These are phyloP conservation scores for Backusella mclennaniae DNA, from an alignment of 192 early-diverging fungal genomes.

Conservation along the genomic window DNA sequence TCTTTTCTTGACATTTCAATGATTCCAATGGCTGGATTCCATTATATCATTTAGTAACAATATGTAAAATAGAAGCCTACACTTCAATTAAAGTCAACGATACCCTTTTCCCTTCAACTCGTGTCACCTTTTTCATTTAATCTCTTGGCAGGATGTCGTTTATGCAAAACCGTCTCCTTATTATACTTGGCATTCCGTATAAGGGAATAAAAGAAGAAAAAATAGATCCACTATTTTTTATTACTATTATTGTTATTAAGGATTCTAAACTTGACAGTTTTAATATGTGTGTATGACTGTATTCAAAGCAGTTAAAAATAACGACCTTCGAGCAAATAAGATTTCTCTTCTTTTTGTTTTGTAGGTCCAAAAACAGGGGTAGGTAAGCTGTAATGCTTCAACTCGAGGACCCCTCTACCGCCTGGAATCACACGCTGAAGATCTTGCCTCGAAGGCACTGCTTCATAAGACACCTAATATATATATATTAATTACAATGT, in stretches of 20 bases:
- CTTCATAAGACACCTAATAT: conserved; percentile 44
- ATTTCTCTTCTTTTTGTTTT: not conserved
- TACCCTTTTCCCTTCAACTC: not conserved
- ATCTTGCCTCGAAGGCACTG: conserved; percentile 45
- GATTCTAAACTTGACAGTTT: not conserved
- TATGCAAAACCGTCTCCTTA: not conserved
- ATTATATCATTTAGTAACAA: no score
- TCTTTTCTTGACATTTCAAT: no score
- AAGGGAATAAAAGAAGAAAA: not conserved
- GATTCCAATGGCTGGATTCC: no score
- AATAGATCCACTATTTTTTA: not conserved
- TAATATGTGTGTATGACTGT: not conserved
- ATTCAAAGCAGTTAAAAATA: not conserved
- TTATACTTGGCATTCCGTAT: not conserved
- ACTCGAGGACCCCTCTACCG: conserved; percentile 46
- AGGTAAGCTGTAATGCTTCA: conserved; percentile 46
- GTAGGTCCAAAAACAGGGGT: conserved; percentile 42
- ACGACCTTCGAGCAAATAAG: conserved; percentile 10
- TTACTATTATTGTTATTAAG: not conserved
- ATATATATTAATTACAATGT: no score
- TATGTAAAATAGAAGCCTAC: not conserved
- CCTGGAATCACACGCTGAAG: conserved; percentile 51
- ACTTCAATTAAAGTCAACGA: not conserved
- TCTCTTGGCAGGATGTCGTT: not conserved
- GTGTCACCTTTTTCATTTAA: not conserved